Conservation (phyloP, 441 rosid species). For the Croton laevigatus region DNA sequence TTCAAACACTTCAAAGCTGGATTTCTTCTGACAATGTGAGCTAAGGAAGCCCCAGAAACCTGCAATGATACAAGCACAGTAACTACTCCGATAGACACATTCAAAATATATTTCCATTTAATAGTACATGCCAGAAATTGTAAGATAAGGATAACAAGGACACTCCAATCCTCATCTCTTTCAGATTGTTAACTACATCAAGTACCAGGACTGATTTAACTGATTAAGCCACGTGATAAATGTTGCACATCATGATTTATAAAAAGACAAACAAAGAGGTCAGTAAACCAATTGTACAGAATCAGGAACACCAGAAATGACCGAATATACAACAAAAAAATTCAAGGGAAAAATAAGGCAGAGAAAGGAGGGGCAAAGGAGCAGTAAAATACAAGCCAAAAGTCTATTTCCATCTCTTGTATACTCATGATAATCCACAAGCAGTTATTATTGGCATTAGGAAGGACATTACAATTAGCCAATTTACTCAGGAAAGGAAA, state of each 20-base stretch:
- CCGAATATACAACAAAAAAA: neutral
- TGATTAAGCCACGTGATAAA: neutral
- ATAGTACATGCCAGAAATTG: slow-evolving; percentile 3
- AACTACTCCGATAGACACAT: neutral
- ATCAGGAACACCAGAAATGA: neutral
- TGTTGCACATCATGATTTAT: no score
- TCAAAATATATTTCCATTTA: slow-evolving; percentile 3
- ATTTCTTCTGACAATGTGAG: slow-evolving; percentile 46
- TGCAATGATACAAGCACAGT: slow-evolving; percentile 33
- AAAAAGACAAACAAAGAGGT: no score
- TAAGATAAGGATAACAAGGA: slow-evolving; percentile 17
- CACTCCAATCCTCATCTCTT: neutral
- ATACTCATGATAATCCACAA: neutral
- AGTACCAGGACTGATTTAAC: neutral
- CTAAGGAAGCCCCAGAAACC: slow-evolving; percentile 58
- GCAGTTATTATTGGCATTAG: neutral
- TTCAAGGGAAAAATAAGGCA: neutral
- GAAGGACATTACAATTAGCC: neutral
- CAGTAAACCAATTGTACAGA: no score
- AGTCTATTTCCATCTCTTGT: neutral
- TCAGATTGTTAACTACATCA: slow-evolving; percentile 11
- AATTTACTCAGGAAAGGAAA: neutral
- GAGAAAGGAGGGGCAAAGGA: no score
- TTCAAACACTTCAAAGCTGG: slow-evolving; percentile 59
- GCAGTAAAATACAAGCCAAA: neutral